Evolutionary conservation across 2,329 filamentous ascomycete genomes (phyloP).

Genomic region (Aspergillus thermomutatus): DNA sequence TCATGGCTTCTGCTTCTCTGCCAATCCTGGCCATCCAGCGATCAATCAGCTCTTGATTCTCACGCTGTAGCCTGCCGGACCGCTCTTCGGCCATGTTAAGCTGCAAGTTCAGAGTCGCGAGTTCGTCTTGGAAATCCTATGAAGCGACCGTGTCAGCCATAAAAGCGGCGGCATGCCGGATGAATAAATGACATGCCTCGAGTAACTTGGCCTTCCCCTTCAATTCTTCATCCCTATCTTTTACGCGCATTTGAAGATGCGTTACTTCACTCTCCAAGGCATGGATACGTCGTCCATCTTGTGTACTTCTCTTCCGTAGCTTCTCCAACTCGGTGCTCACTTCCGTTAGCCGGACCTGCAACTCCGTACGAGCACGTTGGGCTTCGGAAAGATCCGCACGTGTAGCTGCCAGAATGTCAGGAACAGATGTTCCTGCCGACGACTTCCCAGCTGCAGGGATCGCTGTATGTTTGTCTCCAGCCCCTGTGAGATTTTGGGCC

Average conservation of each 20-base stretch:
- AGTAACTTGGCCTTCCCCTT: conserved; percentile 78
- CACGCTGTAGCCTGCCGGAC: conserved; percentile 66
- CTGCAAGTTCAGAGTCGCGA: conserved; percentile 82
- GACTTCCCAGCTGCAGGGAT: conserved; percentile 27
- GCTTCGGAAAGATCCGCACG: conserved; percentile 72
- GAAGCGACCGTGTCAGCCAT: conserved; percentile 5
- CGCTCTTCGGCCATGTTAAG: conserved; percentile 80
- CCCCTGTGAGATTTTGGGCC: conserved; percentile 18
- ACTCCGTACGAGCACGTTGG: conserved; percentile 67
- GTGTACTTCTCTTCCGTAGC: conserved; percentile 57
- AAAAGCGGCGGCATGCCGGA: neutral
- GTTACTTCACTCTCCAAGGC: conserved; percentile 62
- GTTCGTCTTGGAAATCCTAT: conserved; percentile 85
- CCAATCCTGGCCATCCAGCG: conserved; percentile 89
- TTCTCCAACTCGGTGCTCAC: conserved; percentile 63
- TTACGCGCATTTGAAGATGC: conserved; percentile 62
- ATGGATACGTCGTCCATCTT: conserved; percentile 60
- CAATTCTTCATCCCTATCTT: conserved; percentile 82
- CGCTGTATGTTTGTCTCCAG: conserved; percentile 22
- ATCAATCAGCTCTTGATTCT: conserved; percentile 86
- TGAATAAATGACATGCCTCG: conserved; percentile 51
- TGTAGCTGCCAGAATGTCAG: conserved; percentile 30
- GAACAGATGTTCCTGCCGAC: conserved; percentile 27
- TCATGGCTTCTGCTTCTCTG: conserved; percentile 84
- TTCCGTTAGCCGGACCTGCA: conserved; percentile 61